Percentiles rank a stretch among this genome's conserved stretches.
These are phyloP conservation scores for Colletotrichum cereale DNA, from an alignment of 2,329 filamentous ascomycete species.

Conservation along the genomic window DNA sequence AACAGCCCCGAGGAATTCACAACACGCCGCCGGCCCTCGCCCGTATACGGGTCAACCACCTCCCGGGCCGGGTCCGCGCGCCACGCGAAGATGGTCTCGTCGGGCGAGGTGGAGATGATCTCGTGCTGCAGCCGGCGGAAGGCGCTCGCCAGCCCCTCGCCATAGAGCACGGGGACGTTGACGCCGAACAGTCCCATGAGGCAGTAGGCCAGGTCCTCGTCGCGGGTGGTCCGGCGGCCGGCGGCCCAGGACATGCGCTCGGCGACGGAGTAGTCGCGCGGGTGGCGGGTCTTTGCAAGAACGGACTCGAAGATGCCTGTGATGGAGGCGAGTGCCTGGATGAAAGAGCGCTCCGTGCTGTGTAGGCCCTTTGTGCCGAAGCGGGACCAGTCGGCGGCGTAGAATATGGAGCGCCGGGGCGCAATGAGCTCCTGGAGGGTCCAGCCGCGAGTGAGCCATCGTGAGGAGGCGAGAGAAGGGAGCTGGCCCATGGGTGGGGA, in stretches of 20 bases:
- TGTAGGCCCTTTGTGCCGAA: slow-evolving; percentile 32
- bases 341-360: slow-evolving; percentile 25
- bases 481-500: slow-evolving; percentile 18
- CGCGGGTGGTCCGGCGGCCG: slow-evolving; percentile 42
- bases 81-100: slow-evolving; percentile 40
- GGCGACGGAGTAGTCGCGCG: slow-evolving; percentile 43
- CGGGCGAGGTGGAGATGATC: slow-evolving; percentile 31
- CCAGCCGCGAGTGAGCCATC: slow-evolving; percentile 40
- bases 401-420: slow-evolving; percentile 44
- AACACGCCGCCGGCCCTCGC: slow-evolving; percentile 15
- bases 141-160: slow-evolving; percentile 44
- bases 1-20: slow-evolving; percentile 24
- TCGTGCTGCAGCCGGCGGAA: slow-evolving; percentile 44
- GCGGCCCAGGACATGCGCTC: slow-evolving; percentile 49
- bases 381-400: slow-evolving; percentile 43
- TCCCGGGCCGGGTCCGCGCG: slow-evolving; percentile 11
- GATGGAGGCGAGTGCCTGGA: slow-evolving; percentile 22
- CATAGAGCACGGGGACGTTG: slow-evolving; percentile 47
- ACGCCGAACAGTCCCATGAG: slow-evolving; percentile 48
- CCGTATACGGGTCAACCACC: slow-evolving; percentile 14
- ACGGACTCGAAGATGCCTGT: slow-evolving; percentile 35
- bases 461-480: slow-evolving; percentile 19
- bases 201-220: slow-evolving; percentile 47
- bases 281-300: slow-evolving; percentile 25
- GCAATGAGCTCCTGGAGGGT: slow-evolving; percentile 45